Evolutionary conservation across 495 filamentous ascomycete genomes (phyloP).

Genomic region (Bryoglossum gracile): DNA sequence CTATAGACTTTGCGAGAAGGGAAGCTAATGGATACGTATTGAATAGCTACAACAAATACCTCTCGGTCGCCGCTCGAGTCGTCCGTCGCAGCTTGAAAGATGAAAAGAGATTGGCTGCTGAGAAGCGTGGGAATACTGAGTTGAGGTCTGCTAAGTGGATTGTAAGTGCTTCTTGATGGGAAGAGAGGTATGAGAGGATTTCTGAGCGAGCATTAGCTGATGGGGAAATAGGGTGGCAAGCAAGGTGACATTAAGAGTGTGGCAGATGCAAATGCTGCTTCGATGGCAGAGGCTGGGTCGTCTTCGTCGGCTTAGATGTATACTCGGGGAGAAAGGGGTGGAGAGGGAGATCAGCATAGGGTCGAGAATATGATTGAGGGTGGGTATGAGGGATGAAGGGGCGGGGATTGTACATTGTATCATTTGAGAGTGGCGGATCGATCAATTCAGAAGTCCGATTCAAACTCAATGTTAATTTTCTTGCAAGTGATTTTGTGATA

Average conservation of each 20-base stretch:
- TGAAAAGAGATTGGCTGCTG: conserved; percentile 72
- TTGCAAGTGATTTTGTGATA: background rate
- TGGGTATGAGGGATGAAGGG: background rate
- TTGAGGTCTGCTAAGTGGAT: conserved; percentile 94
- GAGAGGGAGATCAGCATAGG: conserved; percentile 3
- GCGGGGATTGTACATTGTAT: conserved; percentile 25
- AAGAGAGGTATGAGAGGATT: background rate
- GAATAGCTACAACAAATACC: conserved; percentile 75
- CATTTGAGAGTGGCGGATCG: conserved; percentile 10
- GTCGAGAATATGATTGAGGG: background rate
- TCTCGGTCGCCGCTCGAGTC: conserved; percentile 66
- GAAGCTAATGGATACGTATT: too few relatives aligned
- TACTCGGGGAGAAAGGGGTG: too few relatives aligned
- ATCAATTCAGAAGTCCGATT: conserved; percentile 11
- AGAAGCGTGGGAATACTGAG: conserved; percentile 85
- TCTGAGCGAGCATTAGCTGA: conserved; percentile 12
- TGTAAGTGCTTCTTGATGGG: conserved; percentile 49
- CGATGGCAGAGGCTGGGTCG: conserved; percentile 40
- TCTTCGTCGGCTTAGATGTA: too few relatives aligned
- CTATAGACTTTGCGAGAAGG: too few relatives aligned
- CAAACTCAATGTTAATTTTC: background rate
- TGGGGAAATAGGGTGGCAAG: conserved; percentile 81
- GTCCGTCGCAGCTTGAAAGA: conserved; percentile 94
- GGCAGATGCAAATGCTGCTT: conserved; percentile 60
- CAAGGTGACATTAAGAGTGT: conserved; percentile 79